Evolutionary conservation across 768 basidiomycete genomes (phyloP).

Genomic region (Collybia mongolica): DNA sequence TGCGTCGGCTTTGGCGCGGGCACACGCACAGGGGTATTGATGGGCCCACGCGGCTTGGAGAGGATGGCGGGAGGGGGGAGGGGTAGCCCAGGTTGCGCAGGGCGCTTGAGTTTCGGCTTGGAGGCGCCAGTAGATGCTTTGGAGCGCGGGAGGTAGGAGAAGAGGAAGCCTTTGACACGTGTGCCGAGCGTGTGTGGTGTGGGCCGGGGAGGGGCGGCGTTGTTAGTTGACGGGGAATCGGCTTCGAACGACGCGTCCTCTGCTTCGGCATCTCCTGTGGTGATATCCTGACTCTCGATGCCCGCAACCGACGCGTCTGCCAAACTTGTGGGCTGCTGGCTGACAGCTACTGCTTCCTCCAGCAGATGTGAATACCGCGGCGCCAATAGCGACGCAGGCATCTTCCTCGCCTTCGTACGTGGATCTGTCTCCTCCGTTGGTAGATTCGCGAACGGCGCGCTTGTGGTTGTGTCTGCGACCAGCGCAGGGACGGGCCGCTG

Average conservation of each 20-base stretch:
- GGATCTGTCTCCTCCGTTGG: slow-evolving; percentile 11
- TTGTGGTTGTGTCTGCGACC: slow-evolving; percentile 9
- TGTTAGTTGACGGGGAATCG: not conserved
- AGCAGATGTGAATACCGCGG: slow-evolving; percentile 59
- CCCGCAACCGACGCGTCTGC: slow-evolving; percentile 1
- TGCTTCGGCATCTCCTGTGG: not conserved
- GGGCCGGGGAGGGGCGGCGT: slow-evolving; percentile 5
- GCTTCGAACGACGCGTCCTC: not conserved
- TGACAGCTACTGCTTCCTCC: slow-evolving; percentile 50
- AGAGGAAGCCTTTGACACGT: slow-evolving; percentile 55
- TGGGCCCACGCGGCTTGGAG: slow-evolving; percentile 49
- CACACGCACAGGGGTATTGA: slow-evolving; percentile 57
- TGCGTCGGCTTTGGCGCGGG: slow-evolving; percentile 41
- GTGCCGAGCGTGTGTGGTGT: slow-evolving; percentile 39
- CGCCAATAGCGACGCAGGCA: slow-evolving; percentile 44
- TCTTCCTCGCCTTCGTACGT: slow-evolving; percentile 14
- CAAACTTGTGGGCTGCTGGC: slow-evolving; percentile 14
- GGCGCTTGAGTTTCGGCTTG: slow-evolving; percentile 13
- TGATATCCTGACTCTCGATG: not conserved
- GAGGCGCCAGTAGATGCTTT: slow-evolving; percentile 28
- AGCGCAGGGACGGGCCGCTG: slow-evolving; percentile 16
- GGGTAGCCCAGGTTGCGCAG: slow-evolving; percentile 41
- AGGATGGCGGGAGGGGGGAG: slow-evolving; percentile 55
- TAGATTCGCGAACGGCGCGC: slow-evolving; percentile 32
- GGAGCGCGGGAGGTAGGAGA: slow-evolving; percentile 59